Evolutionary conservation across 768 basidiomycete genomes (phyloP).

Genomic region (Tephrocybe rancida): DNA sequence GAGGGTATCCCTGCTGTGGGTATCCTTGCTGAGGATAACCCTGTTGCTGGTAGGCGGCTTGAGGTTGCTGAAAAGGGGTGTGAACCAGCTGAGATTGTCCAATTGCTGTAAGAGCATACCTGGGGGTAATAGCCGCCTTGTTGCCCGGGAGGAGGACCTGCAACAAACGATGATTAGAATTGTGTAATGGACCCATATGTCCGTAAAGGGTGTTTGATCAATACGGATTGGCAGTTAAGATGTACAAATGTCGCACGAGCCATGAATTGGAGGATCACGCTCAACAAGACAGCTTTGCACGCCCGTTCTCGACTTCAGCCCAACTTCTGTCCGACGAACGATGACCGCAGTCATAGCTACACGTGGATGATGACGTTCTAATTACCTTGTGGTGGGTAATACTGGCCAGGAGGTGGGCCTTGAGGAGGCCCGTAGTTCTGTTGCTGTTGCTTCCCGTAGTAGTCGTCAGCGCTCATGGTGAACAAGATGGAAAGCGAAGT

Average conservation of each 20-base stretch:
- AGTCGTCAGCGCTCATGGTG: slow-evolving; percentile 75
- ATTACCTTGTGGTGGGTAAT: slow-evolving; percentile 16
- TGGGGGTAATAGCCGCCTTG: slow-evolving; percentile 72
- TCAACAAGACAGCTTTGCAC: background rate
- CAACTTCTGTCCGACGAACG: background rate
- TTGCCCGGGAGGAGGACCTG: slow-evolving; percentile 55
- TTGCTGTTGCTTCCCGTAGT: slow-evolving; percentile 56
- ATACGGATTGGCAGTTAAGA: background rate
- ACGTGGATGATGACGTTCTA: background rate
- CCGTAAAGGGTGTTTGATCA: background rate
- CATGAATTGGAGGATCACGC: background rate
- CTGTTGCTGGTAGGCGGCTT: slow-evolving; percentile 62
- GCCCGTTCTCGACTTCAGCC: background rate
- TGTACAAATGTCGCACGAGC: background rate
- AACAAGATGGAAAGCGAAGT: slow-evolving; percentile 14
- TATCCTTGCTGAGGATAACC: slow-evolving; percentile 37
- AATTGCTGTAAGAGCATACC: slow-evolving; percentile 23
- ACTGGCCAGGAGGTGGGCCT: slow-evolving; percentile 39
- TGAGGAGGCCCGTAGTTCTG: slow-evolving; percentile 58
- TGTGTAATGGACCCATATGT: background rate
- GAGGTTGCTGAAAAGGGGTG: slow-evolving; percentile 55
- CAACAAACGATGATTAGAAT: slow-evolving; percentile 10
- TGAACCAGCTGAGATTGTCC: background rate
- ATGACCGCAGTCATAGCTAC: slow-evolving; percentile 1
- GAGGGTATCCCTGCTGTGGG: slow-evolving; percentile 43